These are phyloP conservation scores for Verruconis gallopava DNA, from an alignment of 2,329 filamentous ascomycete genomes.

Conservation along the genomic window DNA sequence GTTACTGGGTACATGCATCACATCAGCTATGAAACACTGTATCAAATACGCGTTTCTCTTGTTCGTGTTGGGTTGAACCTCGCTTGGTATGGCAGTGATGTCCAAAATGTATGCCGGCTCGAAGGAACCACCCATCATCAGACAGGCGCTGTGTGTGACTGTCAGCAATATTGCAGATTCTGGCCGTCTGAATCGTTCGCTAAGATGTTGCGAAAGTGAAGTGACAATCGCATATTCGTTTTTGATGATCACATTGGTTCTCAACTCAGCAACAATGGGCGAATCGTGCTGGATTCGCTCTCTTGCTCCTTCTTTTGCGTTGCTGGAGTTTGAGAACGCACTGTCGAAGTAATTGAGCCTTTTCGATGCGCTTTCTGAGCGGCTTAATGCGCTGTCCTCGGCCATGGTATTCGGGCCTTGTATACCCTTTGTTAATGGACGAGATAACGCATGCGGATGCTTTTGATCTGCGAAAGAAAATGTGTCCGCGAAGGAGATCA, in stretches of 20 bases:
- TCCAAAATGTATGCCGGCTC: conserved; percentile 70
- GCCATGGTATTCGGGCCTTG: neutral
- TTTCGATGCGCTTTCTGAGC: neutral
- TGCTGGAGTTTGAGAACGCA: conserved; percentile 20
- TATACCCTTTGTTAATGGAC: neutral
- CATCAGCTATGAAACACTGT: conserved; percentile 60
- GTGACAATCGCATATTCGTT: conserved; percentile 65
- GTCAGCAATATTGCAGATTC: conserved; percentile 62
- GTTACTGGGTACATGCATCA: conserved; percentile 50
- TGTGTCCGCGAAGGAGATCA: neutral
- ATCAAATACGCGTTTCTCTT: conserved; percentile 68
- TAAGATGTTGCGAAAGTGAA: conserved; percentile 59
- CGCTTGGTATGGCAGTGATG: conserved; percentile 54
- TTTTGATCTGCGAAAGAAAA: neutral
- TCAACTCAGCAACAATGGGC: conserved; percentile 34
- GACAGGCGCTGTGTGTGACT: conserved; percentile 60
- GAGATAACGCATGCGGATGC: neutral
- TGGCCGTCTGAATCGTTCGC: conserved; percentile 61
- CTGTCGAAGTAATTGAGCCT: conserved; percentile 20
- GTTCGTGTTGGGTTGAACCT: conserved; percentile 63
- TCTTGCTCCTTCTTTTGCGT: conserved; percentile 15
- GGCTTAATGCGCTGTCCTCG: neutral
- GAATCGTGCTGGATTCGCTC: conserved; percentile 32
- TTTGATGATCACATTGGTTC: conserved; percentile 46
- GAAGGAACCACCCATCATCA: conserved; percentile 62